Evolutionary conservation across 495 filamentous ascomycete species (phyloP), one percentile per base, ranked within the genome.

Genomic region (Clavariopsis aquatica): DNA sequence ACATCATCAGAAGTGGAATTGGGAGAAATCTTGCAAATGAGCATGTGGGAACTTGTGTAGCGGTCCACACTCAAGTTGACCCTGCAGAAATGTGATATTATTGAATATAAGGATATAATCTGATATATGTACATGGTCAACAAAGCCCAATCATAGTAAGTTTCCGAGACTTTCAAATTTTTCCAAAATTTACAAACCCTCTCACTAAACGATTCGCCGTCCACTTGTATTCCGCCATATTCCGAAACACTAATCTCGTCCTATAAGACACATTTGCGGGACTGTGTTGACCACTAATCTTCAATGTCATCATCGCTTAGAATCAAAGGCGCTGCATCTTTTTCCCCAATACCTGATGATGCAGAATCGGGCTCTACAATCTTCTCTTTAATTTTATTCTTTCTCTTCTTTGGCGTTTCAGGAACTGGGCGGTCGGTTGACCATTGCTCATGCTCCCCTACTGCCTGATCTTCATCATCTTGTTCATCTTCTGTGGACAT

Each of bases 291-390:
- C 12, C 5, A 83, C 72, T 88, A 85, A 77, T 97, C 93, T 75
- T 92, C 91, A 76, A 98, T 98, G 81, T 98, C 94, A 80, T 98
- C 94, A 73, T 98, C 93, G 70, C 88, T 92, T 46, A 98, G 78
- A 56, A 92, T 84, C 60, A 96, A 73, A 54, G 85, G 87, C 74
- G 87, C 83, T 47, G 83, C 79, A 57, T 79, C 77, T 46, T 79
- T 76, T 20, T 80, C 75, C 3, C 75, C 66, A 27, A 57, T 58
- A 49, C 56, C 55, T 51, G 27, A 49, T 51, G 60, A 12, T 57
- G 31, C 28, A 8, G 22, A 43, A 27, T 51, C 38, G 23, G 52
- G 46, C 27, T 52, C 46, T 10, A 55, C 34, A 27, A n/a, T 22
- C 15, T 66, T 67, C 22, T 20, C 49, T 27, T 51, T 29, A n/a